phyloP scores from a whole-genome alignment of 441 rosid species.

The Corymbia citriodora region DNA sequence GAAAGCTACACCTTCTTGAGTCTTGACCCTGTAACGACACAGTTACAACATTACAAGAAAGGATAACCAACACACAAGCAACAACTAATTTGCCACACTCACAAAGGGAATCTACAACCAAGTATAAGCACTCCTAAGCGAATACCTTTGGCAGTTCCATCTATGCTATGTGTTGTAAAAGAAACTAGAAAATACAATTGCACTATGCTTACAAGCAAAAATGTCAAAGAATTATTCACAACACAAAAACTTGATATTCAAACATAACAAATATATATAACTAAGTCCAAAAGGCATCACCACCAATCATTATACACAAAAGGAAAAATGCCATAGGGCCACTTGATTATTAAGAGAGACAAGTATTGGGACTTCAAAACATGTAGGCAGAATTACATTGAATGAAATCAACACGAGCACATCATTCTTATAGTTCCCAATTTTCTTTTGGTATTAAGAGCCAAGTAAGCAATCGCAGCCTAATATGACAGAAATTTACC shows the following conservation, averaged over 20 bases:
- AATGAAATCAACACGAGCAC: background rate
- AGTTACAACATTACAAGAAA: no score
- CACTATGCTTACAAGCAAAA: background rate
- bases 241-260: background rate
- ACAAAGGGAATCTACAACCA: background rate
- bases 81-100: no score
- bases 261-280: background rate
- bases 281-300: background rate
- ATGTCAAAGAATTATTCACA: background rate
- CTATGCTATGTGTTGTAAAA: background rate
- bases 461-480: background rate
- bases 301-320: background rate
- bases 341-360: background rate
- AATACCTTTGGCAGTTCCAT: background rate
- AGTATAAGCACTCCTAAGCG: background rate
- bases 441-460: background rate
- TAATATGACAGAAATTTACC: background rate
- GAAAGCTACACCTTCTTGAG: no score
- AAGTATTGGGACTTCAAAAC: background rate
- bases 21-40: no score
- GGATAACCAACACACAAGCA: no score
- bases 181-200: background rate
- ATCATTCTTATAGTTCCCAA: background rate
- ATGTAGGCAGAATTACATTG: background rate
- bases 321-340: background rate